Base-by-base conservation (phyloP, 345 rosid genomes). In the Punica granatum region DNA sequence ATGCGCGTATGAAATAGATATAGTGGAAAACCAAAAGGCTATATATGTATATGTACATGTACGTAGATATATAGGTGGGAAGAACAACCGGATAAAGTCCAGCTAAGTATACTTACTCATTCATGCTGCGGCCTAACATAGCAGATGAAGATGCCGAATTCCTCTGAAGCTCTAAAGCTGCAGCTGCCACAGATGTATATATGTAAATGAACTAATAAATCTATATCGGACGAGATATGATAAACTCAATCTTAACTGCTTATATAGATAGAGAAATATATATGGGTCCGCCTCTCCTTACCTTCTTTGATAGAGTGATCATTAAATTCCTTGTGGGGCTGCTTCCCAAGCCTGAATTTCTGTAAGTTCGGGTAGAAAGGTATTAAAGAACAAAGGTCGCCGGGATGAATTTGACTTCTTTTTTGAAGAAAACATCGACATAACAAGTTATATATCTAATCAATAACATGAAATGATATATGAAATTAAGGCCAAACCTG, bases 291-390 rank as follows among this genome's bases (percentile, higher is more conserved):
- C 23, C 43, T 21, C 36, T 74, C 67, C 79, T 78, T 80, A 89
- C 97, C 90, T 79, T 95, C 98, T 85, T 95, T 90, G 63, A 91
- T 77, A 23, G 98, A 80, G 73, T 88, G 99, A 86, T 95, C 99
- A 73, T 82, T 88, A 78, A 91, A 88, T 73, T 95, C 99, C 83
- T 90, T 95, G 84, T 90, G 99, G 49, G 98, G 99, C 73, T 95
- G 99, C 88, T 92, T 95, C 81, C 99, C 99, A 49, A 95, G 97
- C 76, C 99, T 88, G 78, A 95, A 95, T 75, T 92, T 92, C 98
- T 92, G 77, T 62, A 64, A 58, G 67, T 56, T 39, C 26, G 41
- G 21, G 11, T 46, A 46, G 39, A 31, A 39, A 73, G 49, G 33
- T 66, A 67, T 25, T 42, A 62, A 39, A 70, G 51, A 32, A 32